phyloP scores from a whole-genome alignment of 345 rosid genomes.

The Linum lewisii region DNA sequence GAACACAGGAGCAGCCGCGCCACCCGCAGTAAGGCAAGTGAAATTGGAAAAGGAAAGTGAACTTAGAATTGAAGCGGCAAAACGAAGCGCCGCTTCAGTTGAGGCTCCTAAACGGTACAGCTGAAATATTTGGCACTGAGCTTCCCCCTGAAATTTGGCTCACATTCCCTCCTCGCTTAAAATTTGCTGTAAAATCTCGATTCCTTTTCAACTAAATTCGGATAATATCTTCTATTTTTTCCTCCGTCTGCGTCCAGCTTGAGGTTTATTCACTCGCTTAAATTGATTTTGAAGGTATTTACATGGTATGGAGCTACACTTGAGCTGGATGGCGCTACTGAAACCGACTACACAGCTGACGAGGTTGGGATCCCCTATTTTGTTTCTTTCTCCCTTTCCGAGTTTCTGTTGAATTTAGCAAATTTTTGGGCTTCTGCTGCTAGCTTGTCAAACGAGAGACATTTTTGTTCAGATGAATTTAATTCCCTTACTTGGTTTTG shows the following conservation, averaged over 20 bases:
- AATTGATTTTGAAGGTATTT: slow-evolving; percentile 43
- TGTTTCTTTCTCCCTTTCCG: background rate
- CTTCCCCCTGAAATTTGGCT: slow-evolving; percentile 81
- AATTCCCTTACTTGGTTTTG: slow-evolving; percentile 12
- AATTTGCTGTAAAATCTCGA: slow-evolving; percentile 52
- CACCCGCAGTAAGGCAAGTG: slow-evolving; percentile 46
- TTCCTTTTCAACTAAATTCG: background rate
- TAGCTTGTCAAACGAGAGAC: background rate
- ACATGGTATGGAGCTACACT: slow-evolving; percentile 94
- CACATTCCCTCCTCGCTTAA: slow-evolving; percentile 73
- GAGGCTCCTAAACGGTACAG: slow-evolving; percentile 66
- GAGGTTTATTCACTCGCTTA: background rate
- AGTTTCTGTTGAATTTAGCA: background rate
- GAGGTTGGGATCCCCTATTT: slow-evolving; percentile 38
- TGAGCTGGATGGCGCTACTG: slow-evolving; percentile 77
- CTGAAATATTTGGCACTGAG: slow-evolving; percentile 88
- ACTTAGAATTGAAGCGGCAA: slow-evolving; percentile 80
- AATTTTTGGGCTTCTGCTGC: too few species aligned
- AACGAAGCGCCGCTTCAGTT: slow-evolving; percentile 60
- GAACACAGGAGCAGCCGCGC: background rate
- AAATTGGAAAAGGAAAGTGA: slow-evolving; percentile 82
- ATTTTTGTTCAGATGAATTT: too few species aligned
- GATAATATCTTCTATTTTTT: background rate
- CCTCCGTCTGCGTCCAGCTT: too few species aligned
- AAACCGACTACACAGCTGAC: slow-evolving; percentile 88